Evolutionary conservation across 1,284 basidiomycete species (phyloP), one percentile per base, ranked within the genome.

Genomic region (Ustilago cynodontis): DNA sequence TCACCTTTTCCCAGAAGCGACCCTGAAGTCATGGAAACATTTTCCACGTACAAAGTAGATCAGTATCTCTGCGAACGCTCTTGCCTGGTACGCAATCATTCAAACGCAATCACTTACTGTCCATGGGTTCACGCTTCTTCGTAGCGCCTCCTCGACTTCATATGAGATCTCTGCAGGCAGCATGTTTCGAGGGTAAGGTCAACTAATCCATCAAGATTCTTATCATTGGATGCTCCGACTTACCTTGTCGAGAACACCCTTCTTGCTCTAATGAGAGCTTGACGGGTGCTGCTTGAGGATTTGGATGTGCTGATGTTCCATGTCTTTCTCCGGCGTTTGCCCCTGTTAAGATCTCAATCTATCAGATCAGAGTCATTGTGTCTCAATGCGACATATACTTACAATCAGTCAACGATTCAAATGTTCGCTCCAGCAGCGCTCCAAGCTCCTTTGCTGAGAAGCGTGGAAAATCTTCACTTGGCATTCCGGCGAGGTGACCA

Each of bases 381-480:
- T 35, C 13, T 35, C 33, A 35, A 35, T 13, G 13, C 33, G 8
- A 35, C 33, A 35, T 7, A 35, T 35, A 35, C 37, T 39, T 39
- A 39, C 18, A 13, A 8, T 13, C 1, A 22, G 33, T 22, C 2
- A 35, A 24, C 22, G 28, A n/a, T n/a, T 29, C 51, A 18, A 28
- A 47, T 47, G 20, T 47, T 47, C 6, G 45, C 20, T n/a, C 45
- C 7, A 47, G 45, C 24, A 47, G 45, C 45, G 24, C n/a, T 26
- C 22, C 45, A n/a, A 47, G 45, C 45, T 47, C 45, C 45, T 47
- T 47, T 47, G 45, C 16, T 3, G 45, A 47, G 45, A 47, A 47
- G 20, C 16, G 45, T 22, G 45, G 43, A 18, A 56, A 39, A n/a
- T 41, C 29, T 22, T 54, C 20, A 54, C 52, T 54, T 37, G 52